Conservation (phyloP, 352 stramenopile genomes). For the Halophytophthora polymorphica region DNA sequence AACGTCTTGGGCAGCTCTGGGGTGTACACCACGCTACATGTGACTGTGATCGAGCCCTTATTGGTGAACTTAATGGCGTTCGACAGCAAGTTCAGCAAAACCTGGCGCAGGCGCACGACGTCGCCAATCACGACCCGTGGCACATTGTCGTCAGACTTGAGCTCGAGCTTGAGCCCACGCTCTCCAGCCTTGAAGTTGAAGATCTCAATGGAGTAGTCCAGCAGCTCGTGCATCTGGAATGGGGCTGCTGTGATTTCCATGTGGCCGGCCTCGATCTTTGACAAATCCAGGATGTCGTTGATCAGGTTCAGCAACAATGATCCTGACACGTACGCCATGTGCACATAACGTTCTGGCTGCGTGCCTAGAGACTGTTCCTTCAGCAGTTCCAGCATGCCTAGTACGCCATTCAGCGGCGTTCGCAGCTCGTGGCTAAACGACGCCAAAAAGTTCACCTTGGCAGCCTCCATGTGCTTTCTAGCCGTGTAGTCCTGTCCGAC, state of each 20-base stretch:
- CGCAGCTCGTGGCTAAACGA: conserved; percentile 84
- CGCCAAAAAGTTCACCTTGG: conserved; percentile 84
- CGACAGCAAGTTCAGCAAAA: conserved; percentile 80
- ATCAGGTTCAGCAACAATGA: conserved; percentile 90
- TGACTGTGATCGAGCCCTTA: conserved; percentile 76
- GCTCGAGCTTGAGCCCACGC: conserved; percentile 82
- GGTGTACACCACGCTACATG: conserved; percentile 64
- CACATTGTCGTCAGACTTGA: conserved; percentile 61
- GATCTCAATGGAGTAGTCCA: conserved; percentile 89
- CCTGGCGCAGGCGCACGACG: conserved; percentile 73
- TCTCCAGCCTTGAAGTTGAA: conserved; percentile 89
- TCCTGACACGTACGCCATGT: conserved; percentile 85
- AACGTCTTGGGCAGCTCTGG: conserved; percentile 58
- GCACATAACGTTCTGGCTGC: conserved; percentile 65
- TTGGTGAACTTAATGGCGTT: conserved; percentile 89
- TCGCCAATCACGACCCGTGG: conserved; percentile 73
- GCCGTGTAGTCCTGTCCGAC: conserved; percentile 93
- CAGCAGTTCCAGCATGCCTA: conserved; percentile 81
- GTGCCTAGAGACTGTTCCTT: conserved; percentile 76
- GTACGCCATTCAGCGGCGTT: conserved; percentile 76
- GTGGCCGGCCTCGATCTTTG: conserved; percentile 91
- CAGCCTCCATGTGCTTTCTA: conserved; percentile 82
- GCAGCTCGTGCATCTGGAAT: conserved; percentile 76
- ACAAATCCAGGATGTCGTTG: conserved; percentile 91
- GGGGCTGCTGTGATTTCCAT: conserved; percentile 84